These are phyloP conservation scores for Candida sp. DNA, from an alignment of 1,139 yeast species.

Conservation along the genomic window DNA sequence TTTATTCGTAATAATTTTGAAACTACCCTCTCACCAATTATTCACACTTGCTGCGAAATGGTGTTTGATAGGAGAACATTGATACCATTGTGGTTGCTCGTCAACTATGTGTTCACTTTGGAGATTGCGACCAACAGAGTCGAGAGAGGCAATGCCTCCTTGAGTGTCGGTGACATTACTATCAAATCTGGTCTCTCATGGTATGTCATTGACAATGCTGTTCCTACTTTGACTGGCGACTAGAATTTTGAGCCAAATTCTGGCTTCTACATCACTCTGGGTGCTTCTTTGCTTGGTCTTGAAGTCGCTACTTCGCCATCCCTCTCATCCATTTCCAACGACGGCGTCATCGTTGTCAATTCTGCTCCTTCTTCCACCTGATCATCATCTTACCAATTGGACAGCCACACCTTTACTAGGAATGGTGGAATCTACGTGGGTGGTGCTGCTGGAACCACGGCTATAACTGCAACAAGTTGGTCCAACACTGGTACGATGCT, in stretches of 20 bases:
- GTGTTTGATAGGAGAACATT: background rate
- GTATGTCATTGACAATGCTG: conserved; percentile 35
- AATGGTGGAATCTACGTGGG: conserved; percentile 32
- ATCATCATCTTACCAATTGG: conserved; percentile 23
- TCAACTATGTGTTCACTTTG: background rate
- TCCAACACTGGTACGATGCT: conserved; percentile 29
- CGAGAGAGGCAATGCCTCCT: conserved; percentile 20
- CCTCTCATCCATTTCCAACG: conserved; percentile 21
- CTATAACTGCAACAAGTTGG: conserved; percentile 26
- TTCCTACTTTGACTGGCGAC: conserved; percentile 25
- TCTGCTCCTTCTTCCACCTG: conserved; percentile 18
- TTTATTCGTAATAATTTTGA: no score
- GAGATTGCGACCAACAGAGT: conserved; percentile 10
- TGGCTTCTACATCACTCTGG: conserved; percentile 20
- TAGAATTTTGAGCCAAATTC: conserved; percentile 23
- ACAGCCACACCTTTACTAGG: conserved; percentile 24
- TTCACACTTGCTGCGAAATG: no score
- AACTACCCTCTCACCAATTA: no score
- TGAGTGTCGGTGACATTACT: conserved; percentile 20
- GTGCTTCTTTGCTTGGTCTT: conserved; percentile 11
- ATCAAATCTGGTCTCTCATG: conserved; percentile 33
- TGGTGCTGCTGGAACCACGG: conserved; percentile 26
- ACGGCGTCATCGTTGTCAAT: conserved; percentile 27
- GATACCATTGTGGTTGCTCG: background rate
- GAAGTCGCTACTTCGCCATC: conserved; percentile 15